These are phyloP conservation scores for Umbelopsis sp. DNA, from an alignment of 371 early-diverging fungal genomes.

Conservation along the genomic window DNA sequence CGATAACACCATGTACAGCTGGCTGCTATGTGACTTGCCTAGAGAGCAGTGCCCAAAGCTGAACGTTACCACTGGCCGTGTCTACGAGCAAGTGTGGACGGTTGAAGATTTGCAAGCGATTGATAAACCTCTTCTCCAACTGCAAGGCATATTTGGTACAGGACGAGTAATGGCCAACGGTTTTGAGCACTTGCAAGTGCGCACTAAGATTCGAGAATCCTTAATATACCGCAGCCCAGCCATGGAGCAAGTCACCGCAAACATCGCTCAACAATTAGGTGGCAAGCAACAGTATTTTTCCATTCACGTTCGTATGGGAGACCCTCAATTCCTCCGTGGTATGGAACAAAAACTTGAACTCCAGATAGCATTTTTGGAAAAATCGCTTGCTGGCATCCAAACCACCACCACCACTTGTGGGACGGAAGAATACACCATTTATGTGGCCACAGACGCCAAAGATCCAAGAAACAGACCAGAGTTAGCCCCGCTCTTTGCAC, in stretches of 20 bases:
- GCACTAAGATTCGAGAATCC: conserved; percentile 25
- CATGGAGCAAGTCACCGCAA: conserved; percentile 36
- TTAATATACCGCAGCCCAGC: conserved; percentile 41
- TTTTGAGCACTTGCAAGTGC: conserved; percentile 28
- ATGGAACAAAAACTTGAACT: conserved; percentile 21
- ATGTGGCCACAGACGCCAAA: conserved; percentile 3
- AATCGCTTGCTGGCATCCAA: background rate
- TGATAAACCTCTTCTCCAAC: conserved; percentile 29
- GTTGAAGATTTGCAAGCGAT: background rate
- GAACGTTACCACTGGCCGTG: background rate
- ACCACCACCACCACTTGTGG: too few species aligned
- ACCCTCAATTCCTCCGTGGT: conserved; percentile 18
- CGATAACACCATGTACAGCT: conserved; percentile 4
- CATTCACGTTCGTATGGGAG: conserved; percentile 19
- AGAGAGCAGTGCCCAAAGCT: background rate
- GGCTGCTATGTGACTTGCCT: background rate
- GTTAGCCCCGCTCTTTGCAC: conserved; percentile 21
- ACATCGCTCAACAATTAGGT: conserved; percentile 39
- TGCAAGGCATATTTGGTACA: conserved; percentile 48
- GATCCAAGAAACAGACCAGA: background rate
- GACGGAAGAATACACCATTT: background rate
- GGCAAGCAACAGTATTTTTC: conserved; percentile 32
- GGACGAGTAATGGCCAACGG: conserved; percentile 31
- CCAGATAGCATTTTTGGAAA: background rate
- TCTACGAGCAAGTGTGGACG: background rate